Percentiles rank a stretch among this genome's conserved stretches.
Conservation (phyloP, 2,329 filamentous ascomycete genomes). For the Setomelanomma holmii region DNA sequence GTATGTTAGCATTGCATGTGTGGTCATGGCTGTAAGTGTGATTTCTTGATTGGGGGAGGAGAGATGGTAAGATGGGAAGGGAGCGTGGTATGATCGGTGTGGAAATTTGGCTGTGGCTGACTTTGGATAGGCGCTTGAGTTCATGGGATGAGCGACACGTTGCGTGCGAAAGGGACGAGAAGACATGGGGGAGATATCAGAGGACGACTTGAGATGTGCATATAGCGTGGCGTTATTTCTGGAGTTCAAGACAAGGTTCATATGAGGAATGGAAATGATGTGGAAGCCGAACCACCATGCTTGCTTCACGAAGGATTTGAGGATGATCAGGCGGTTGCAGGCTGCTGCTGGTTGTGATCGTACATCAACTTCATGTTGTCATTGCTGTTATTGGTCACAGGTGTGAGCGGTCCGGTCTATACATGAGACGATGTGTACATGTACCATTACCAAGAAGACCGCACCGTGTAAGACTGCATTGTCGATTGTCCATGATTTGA, state of each 20-base stretch:
- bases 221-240: constrained; percentile 14
- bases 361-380: no score
- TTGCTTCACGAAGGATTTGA: neutral
- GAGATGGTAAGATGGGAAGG: neutral
- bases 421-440: no score
- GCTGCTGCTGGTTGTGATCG: no score
- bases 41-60: constrained; percentile 38
- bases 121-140: constrained; percentile 38
- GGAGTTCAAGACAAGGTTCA: no score
- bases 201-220: neutral
- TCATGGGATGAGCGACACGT: constrained; percentile 28
- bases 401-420: no score
- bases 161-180: neutral
- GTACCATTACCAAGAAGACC: no score
- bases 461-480: no score
- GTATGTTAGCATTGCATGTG: constrained; percentile 92
- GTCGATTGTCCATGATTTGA: no score
- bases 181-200: no score
- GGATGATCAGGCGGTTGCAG: no score
- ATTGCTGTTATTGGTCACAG: no score
- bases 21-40: constrained; percentile 81
- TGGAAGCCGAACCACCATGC: neutral
- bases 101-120: no score
- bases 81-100: neutral
- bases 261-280: constrained; percentile 10